Base-by-base conservation (phyloP, 495 filamentous ascomycete species). In the Tuber borchii region DNA sequence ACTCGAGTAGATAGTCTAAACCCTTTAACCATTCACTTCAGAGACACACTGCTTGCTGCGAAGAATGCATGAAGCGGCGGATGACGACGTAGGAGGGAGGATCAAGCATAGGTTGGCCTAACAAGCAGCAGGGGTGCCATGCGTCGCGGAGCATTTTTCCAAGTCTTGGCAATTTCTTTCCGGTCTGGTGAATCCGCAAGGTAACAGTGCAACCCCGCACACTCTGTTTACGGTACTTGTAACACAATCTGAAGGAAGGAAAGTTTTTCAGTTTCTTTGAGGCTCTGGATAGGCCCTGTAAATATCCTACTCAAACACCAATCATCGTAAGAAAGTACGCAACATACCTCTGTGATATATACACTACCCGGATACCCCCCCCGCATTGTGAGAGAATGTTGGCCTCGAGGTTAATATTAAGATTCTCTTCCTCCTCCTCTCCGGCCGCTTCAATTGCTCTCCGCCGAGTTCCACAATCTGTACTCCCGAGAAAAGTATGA, bases 371-470 rank as follows among this genome's bases (percentile, higher is more conserved):
- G n/a, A n/a, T n/a, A n/a, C 34, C 34, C 34, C 34, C 34, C 34
- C 26, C 14, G 26, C 26, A 3, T 26, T 17, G 12, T 6, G 56
- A 65, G 56, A 72, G 34, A 65, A 79, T 79, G 78, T 26, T 79
- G 72, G 70, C 71, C 73, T 79, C 78, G 46, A 79, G 73, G 69
- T 65, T 37, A 8, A 31, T 69, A 42, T 56, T 79, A 56, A 70
- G 73, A 40, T 45, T 39, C 39, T 77, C 76, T 22, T 65, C 75
- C 40, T 31, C 68, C 4, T 20, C 43, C 43, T 20, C 43, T 37
- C 51, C 37, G 22, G 51, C 56, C 8, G 39, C 65, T 2, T 8
- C 43, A 70, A 76, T 71, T 46, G 70, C 70, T 22, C 39, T 79
- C 70, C 78, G 73, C 73, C 78, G 73, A n/a, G 73, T 73, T 37